phyloP scores from a whole-genome alignment of 768 basidiomycete genomes.

The Leccinellum luteum region DNA sequence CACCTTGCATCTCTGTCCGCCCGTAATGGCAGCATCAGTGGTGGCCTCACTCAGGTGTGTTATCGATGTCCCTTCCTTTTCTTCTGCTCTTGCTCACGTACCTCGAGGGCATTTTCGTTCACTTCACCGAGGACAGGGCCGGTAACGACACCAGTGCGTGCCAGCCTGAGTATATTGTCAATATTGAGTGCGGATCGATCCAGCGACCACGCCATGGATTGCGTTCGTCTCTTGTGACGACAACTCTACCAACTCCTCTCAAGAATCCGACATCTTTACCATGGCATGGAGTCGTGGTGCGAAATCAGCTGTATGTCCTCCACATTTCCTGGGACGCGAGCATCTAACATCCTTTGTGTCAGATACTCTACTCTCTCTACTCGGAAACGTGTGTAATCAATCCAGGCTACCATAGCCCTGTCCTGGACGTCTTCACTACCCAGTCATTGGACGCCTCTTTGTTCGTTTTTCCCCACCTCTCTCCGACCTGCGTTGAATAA shows the following conservation, averaged over 20 bases:
- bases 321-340: background rate
- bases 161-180: slow-evolving; percentile 27
- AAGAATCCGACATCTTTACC: slow-evolving; percentile 74
- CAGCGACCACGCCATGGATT: slow-evolving; percentile 85
- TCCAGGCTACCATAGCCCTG: slow-evolving; percentile 61
- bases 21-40: slow-evolving; percentile 38
- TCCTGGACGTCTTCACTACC: slow-evolving; percentile 77
- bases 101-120: slow-evolving; percentile 72
- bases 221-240: slow-evolving; percentile 82
- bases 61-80: background rate
- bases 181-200: slow-evolving; percentile 15
- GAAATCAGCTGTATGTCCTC: slow-evolving; percentile 61
- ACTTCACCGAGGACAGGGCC: slow-evolving; percentile 68
- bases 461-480: slow-evolving; percentile 33
- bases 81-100: slow-evolving; percentile 1
- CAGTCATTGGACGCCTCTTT: slow-evolving; percentile 57
- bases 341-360: slow-evolving; percentile 1
- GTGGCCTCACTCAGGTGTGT: slow-evolving; percentile 55
- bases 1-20: slow-evolving; percentile 61
- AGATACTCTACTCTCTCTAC: slow-evolving; percentile 77
- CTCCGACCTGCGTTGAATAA: background rate
- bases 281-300: slow-evolving; percentile 78
- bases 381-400: slow-evolving; percentile 77
- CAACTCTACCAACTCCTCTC: slow-evolving; percentile 65
- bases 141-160: slow-evolving; percentile 47